Base-by-base conservation (phyloP, 2,329 filamentous ascomycete species). In the Cryphonectria parasitica region DNA sequence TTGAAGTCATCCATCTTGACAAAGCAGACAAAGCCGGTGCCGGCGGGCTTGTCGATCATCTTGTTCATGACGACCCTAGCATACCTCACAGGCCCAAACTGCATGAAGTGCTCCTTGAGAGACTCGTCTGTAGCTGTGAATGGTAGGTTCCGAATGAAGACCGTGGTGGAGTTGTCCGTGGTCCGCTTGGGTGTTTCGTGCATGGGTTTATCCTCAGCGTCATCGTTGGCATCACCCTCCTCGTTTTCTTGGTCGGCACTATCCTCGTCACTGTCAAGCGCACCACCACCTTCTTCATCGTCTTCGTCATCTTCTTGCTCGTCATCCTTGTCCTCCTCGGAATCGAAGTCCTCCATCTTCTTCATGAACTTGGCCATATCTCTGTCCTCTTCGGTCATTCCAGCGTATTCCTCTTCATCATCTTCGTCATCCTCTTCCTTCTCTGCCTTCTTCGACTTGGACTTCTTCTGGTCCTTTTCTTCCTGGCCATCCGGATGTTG, bases 1-100 rank as follows among this genome's bases (percentile, higher is more conserved):
- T 91, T 89, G 74, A 91, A 93, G 77, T 97, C 93, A 28, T 91
- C 88, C 52, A 85, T 83, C 65, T 91, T 90, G 81, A 91, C 91
- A 82, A 99, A 99, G 82, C 94, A 97, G 41, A 98, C 95, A 77
- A 99, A 99, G 4, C 92, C 96, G 43, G 95, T 98, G 36, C 96
- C 96, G 64, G 92, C 93, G 1, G 96, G 93, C 66, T 93, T 91
- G 75, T 95, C 94, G 0, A 94, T 97, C 34, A 90, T 89, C 63
- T 87, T 91, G 78, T 99, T 95, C 78, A 97, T 88, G 52, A 99
- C 97, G 13, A 98, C 91, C 74, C 97, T 89, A 6, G 95, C 96
- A 79, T 98, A 99, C 52, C 95, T 89, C 54, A 98, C 85, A n/a
- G 87, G 87, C 36, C 96, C 97, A 77, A 99, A 98, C 76, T 91